Base-by-base conservation (phyloP, 495 filamentous ascomycete species). In the Xeromyces bisporus region DNA sequence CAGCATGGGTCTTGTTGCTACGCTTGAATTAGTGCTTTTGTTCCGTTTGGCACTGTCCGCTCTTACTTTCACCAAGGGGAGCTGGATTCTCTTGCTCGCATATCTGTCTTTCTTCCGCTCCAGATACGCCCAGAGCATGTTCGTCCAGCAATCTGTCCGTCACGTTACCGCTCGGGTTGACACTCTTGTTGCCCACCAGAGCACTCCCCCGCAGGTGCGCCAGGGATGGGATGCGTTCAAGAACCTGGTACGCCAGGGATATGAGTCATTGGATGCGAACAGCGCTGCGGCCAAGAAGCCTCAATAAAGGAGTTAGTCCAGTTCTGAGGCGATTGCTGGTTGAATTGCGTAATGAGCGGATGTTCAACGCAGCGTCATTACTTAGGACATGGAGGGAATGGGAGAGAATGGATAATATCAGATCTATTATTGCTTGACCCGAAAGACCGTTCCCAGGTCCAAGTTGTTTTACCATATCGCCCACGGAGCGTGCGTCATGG, bases 41-140 rank as follows among this genome's bases (percentile, higher is more conserved):
- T 61, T 77, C 54, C 84, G 91, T 45, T 51, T 97, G 33, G 53
- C 87, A 31, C 55, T 80, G 12, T 73, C 77, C 20, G 79, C 78
- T 30, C 54, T 96, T 33, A 65, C 85, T 37, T 94, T 94, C 69
- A 71, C 72, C 58, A 80, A 77, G 53, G 77, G 84, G 34, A 85
- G 80, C 49, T 93, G 87, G 81, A 69, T 94, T 49, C 64, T 96
- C 16, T 48, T 96, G 23, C 53, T 64, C 28, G 47, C 89, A 56
- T 97, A 96, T 67, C 78, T 84, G 42, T 67, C 73, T 42, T 97
- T 97, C 73, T 73, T 96, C 51, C 80, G 89, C 32, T 76, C 84
- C 21, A 71, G 89, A 42, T 85, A 76, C 55, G 67, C 81, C 34
- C 91, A 96, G 68, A 93, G 85, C 64, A 67, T 54, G 31, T 94